Base-by-base conservation (phyloP, 257 asterid species). In the Fraxinus cuspidata region DNA sequence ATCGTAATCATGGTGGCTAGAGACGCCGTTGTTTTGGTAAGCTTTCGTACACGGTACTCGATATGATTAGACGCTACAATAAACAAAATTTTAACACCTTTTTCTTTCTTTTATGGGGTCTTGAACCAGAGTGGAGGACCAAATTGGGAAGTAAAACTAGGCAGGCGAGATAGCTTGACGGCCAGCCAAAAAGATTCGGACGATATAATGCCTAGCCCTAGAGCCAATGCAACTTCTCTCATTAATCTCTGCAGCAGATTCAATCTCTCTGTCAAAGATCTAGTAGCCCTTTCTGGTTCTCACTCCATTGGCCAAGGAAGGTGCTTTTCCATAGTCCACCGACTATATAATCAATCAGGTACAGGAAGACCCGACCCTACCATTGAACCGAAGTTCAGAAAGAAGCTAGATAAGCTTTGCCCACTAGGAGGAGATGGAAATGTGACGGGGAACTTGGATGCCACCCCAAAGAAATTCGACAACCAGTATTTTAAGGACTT, bases 231-330 rank as follows among this genome's bases (percentile, higher is more conserved):
- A 8, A 85, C 85, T 29, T 75, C 23, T 34, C 97, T 92, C 82
- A 85, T 85, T 28, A 69, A 80, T 81, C 99, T 96, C 16, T 93
- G 90, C 89, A 47, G 64, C 51, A 83, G 60, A 84, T 93, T 78
- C 87, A 85, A 92, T 76, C 97, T 93, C 23, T 82, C 98, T 0
- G 79, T 80, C 67, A 82, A 85, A 82, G 95, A 96, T 76, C 74
- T 96, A 67, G 99, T 96, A 11, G 97, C 98, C 73, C 98, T 96
- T 63, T 96, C 99, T 0, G 97, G 99, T 2, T 92, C 99, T 56
- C 99, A 93, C 75, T 93, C 99, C 83, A 88, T 92, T 47, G 98
- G 98, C 73, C 79, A 96, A 79, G 98, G 81, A 2, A 81, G 98
- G 68, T 96, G 98, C 75, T 96, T 93, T 81, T 96, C 99, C 0